phyloP scores from a whole-genome alignment of 2,329 filamentous ascomycete species.

The Cladosporium sp. region DNA sequence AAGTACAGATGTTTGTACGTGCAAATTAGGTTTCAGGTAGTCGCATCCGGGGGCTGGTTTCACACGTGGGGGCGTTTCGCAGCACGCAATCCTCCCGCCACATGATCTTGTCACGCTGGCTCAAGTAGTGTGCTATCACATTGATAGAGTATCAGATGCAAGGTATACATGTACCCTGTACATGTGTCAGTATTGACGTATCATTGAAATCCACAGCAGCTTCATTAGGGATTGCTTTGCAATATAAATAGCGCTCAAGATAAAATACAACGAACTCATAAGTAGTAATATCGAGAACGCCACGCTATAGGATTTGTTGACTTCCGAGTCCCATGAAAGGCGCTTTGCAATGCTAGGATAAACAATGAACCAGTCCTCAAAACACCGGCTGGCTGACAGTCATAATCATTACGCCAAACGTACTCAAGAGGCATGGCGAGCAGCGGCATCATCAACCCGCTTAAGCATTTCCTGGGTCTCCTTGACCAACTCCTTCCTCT shows the following conservation, averaged over 20 bases:
- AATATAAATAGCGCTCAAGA: neutral
- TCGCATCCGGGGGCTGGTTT: neutral
- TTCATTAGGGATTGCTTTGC: too few relatives aligned
- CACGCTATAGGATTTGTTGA: constrained; percentile 62
- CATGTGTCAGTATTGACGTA: too few relatives aligned
- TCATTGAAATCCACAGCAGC: too few relatives aligned
- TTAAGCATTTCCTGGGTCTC: constrained; percentile 65
- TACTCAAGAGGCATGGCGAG: constrained; percentile 9
- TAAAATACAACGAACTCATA: neutral
- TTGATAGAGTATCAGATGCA: neutral
- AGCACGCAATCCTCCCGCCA: neutral
- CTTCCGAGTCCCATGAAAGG: constrained; percentile 33
- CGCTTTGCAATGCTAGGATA: constrained; percentile 8
- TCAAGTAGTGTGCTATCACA: neutral
- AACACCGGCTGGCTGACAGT: neutral
- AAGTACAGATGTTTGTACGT: too few relatives aligned
- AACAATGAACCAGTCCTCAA: neutral
- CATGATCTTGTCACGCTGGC: neutral
- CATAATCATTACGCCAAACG: neutral
- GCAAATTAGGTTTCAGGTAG: too few relatives aligned
- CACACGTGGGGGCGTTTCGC: constrained; percentile 2
- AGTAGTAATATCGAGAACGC: constrained; percentile 48
- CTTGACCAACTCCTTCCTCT: constrained; percentile 68
- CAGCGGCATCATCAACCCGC: constrained; percentile 51
- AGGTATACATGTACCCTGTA: neutral